phyloP scores from a whole-genome alignment of 805 yeast species.

The Hanseniaspora vineae region DNA sequence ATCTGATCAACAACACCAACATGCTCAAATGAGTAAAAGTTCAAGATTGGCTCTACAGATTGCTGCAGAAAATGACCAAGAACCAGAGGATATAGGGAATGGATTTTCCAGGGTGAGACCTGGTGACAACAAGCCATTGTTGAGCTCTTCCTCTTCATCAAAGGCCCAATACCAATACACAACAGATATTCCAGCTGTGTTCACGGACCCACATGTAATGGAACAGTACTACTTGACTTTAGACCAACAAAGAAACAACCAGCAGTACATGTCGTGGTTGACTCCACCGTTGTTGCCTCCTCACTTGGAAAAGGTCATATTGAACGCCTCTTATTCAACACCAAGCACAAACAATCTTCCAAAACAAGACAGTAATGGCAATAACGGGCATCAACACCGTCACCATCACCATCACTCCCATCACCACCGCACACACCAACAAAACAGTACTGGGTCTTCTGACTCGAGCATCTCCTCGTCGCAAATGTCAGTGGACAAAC shows the following conservation, averaged over 20 bases:
- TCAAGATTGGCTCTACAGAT: constrained; percentile 42
- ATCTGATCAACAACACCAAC: constrained; percentile 4
- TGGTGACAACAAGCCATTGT: constrained; percentile 24
- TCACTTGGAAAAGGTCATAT: constrained; percentile 84
- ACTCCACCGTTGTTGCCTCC: constrained; percentile 97
- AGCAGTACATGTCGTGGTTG: constrained; percentile 45
- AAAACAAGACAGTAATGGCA: constrained; percentile 12
- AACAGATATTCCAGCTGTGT: constrained; percentile 66
- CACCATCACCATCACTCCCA: constrained; percentile 1
- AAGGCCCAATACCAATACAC: constrained; percentile 31
- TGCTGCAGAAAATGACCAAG: constrained; percentile 24
- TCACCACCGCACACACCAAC: background rate
- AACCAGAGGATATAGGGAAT: constrained; percentile 60
- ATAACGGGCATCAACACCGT: constrained; percentile 13
- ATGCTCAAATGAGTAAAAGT: constrained; percentile 31
- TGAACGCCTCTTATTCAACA: constrained; percentile 48
- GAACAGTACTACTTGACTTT: constrained; percentile 70
- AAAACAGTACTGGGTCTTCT: background rate
- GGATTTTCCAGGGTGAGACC: constrained; percentile 71
- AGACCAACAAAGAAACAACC: constrained; percentile 53
- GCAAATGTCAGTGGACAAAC: background rate
- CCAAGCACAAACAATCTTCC: constrained; percentile 8
- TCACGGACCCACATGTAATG: constrained; percentile 78
- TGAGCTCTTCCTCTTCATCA: background rate
- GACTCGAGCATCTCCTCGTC: background rate